Percentiles rank a stretch among this genome's conserved stretches.
phyloP scores from a whole-genome alignment of 2,329 filamentous ascomycete species.

The Cercospora citrullina region DNA sequence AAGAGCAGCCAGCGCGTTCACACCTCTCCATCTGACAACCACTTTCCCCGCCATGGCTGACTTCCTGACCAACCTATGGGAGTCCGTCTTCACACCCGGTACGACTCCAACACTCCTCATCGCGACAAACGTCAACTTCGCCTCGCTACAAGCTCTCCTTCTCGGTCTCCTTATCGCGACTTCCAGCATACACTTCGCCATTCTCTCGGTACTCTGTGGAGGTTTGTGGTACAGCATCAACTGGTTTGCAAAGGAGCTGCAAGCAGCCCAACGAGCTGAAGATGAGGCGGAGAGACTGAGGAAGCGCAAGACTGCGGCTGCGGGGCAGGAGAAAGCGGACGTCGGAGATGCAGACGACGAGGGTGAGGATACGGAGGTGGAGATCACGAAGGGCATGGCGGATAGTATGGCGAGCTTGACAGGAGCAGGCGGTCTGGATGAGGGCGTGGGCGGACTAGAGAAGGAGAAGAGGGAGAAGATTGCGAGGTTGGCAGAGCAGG shows the following conservation, averaged over 20 bases:
- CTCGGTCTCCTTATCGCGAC: conserved; percentile 75
- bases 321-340: conserved; percentile 33
- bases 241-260: conserved; percentile 81
- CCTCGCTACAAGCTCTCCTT: conserved; percentile 77
- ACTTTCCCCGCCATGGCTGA: conserved; percentile 38
- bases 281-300: conserved; percentile 52
- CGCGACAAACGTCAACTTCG: conserved; percentile 89
- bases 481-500: conserved; percentile 19
- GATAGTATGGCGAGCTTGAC: conserved; percentile 19
- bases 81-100: conserved; percentile 90
- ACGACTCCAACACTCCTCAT: conserved; percentile 83
- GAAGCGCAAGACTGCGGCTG: conserved; percentile 39
- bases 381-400: conserved; percentile 21
- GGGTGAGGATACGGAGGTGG: conserved; percentile 27
- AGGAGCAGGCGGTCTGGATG: conserved; percentile 13
- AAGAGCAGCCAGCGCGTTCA: not conserved
- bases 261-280: conserved; percentile 48
- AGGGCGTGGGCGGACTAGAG: conserved; percentile 9
- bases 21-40: not conserved
- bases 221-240: conserved; percentile 93
- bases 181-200: conserved; percentile 82
- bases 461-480: conserved; percentile 22
- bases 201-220: conserved; percentile 75
- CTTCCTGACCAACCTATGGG: conserved; percentile 77
- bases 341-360: conserved; percentile 45